phyloP scores from a whole-genome alignment of 345 rosid genomes.

The Eucalyptus cloeziana region DNA sequence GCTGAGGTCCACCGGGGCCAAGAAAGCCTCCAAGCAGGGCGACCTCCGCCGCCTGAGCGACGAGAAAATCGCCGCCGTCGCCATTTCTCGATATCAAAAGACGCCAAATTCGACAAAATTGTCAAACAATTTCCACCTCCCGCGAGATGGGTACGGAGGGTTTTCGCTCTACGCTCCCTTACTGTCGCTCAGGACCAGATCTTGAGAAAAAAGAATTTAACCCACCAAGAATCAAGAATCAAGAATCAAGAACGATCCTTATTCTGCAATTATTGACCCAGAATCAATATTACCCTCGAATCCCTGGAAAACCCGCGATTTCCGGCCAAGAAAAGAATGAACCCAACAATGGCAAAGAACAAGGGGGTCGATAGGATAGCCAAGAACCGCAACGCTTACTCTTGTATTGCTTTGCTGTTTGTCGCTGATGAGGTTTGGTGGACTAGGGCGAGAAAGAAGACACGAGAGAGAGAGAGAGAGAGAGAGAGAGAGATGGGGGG shows the following conservation, averaged over 20 bases:
- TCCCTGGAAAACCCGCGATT: not conserved
- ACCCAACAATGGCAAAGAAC: not conserved
- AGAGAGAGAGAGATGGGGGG: not conserved
- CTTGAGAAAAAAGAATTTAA: not conserved
- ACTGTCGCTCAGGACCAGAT: not conserved
- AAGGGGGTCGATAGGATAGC: not conserved
- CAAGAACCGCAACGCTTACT: not conserved
- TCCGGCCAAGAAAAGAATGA: not conserved
- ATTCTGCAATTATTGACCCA: not conserved
- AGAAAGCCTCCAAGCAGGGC: constrained; percentile 66
- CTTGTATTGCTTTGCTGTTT: not conserved
- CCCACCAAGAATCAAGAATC: not conserved
- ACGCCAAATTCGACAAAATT: not conserved
- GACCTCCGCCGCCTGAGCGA: constrained; percentile 71
- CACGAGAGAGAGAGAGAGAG: not conserved
- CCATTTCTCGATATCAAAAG: constrained; percentile 22
- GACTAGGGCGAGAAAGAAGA: not conserved
- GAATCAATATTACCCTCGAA: not conserved
- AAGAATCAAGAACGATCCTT: not conserved
- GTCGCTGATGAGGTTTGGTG: not conserved
- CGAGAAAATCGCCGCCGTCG: constrained; percentile 75
- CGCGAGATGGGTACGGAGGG: not conserved
- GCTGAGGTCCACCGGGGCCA: constrained; percentile 77
- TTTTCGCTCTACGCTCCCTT: not conserved
- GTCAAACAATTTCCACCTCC: not conserved